Evolutionary conservation across 345 rosid species (phyloP).

Genomic region (Clausena lansium): DNA sequence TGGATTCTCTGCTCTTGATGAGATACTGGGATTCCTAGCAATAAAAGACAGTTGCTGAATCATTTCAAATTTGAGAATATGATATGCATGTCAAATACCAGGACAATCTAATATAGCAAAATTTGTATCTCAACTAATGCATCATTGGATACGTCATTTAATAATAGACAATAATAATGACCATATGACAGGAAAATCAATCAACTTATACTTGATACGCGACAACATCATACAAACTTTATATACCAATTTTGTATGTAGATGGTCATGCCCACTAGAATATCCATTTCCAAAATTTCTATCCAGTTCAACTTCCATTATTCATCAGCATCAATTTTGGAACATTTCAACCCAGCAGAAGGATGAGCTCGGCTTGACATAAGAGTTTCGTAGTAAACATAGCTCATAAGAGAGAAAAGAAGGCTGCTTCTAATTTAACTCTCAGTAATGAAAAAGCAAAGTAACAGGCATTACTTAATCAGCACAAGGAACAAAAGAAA

Average conservation of each 20-base stretch:
- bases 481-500: neutral
- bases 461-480: neutral
- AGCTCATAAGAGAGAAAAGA: neutral
- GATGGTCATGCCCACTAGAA: neutral
- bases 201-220: too few relatives aligned
- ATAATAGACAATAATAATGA: too few relatives aligned
- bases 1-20: neutral
- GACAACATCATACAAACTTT: too few relatives aligned
- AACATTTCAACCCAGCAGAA: neutral
- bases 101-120: too few relatives aligned
- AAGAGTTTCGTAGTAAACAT: neutral
- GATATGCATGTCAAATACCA: neutral
- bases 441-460: neutral
- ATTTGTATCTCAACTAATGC: too few relatives aligned
- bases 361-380: neutral
- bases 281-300: neutral
- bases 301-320: neutral
- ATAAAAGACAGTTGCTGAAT: neutral
- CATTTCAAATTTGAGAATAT: neutral
- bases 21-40: neutral
- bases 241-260: neutral
- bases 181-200: too few relatives aligned
- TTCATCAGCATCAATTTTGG: neutral
- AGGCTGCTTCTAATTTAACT: neutral
- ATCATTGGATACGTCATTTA: too few relatives aligned